phyloP scores from a whole-genome alignment of 805 yeast species.

The Candida yuanshanica region DNA sequence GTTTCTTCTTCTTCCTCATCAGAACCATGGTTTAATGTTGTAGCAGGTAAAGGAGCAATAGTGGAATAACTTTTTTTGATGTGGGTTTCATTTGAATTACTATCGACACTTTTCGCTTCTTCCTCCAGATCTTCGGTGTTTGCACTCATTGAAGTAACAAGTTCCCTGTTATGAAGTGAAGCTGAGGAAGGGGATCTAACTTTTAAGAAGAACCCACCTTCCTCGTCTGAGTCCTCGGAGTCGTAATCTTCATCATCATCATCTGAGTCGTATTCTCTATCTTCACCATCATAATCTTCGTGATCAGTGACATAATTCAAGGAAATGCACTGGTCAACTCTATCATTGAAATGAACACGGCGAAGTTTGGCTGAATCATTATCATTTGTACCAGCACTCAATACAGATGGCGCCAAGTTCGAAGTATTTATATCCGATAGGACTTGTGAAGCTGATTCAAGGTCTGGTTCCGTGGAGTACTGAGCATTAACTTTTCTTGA shows the following conservation, averaged over 20 bases:
- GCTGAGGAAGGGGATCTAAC: constrained; percentile 40
- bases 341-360: constrained; percentile 88
- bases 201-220: constrained; percentile 63
- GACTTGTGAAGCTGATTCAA: not conserved
- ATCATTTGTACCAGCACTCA: not conserved
- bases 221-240: constrained; percentile 46
- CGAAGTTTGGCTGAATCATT: constrained; percentile 27
- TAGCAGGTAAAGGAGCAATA: constrained; percentile 79
- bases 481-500: constrained; percentile 24
- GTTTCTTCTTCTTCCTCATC: constrained; percentile 43
- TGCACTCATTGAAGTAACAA: constrained; percentile 9
- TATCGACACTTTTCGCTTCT: not conserved
- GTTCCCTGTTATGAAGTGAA: constrained; percentile 16
- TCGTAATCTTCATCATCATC: constrained; percentile 24
- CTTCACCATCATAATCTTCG: constrained; percentile 21
- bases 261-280: constrained; percentile 17
- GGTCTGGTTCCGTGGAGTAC: constrained; percentile 8
- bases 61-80: constrained; percentile 35
- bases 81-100: not conserved
- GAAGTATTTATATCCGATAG: not conserved
- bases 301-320: constrained; percentile 28
- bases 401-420: not conserved
- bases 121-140: constrained; percentile 6
- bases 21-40: constrained; percentile 74
- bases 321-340: constrained; percentile 92